Conservation (phyloP, 441 rosid genomes). For the Rhodomyrtus psidioides region DNA sequence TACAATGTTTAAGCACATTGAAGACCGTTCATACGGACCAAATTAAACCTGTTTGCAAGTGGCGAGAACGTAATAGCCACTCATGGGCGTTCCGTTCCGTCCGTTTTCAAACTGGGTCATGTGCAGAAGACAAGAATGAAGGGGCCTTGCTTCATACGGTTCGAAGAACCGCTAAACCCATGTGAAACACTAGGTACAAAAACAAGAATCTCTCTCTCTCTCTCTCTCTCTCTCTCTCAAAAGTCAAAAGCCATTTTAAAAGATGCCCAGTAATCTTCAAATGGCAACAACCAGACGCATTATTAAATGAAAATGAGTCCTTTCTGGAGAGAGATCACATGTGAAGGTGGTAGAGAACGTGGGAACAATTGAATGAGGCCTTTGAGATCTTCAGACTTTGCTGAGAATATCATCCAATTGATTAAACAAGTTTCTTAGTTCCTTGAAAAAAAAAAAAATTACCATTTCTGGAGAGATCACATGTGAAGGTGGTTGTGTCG, state of each 20-base stretch:
- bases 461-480: slow-evolving; percentile 21
- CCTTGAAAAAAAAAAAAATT: not conserved
- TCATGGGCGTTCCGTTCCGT: not conserved
- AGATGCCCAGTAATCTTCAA: slow-evolving; percentile 4
- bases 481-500: slow-evolving; percentile 33
- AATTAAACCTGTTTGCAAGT: not conserved
- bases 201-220: not conserved
- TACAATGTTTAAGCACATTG: not conserved
- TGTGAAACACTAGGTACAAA: not conserved
- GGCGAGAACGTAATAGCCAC: not conserved
- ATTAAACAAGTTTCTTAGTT: not conserved
- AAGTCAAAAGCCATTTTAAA: not conserved
- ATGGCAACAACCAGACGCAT: slow-evolving; percentile 1
- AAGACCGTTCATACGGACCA: not conserved
- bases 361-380: slow-evolving; percentile 40
- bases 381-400: slow-evolving; percentile 14
- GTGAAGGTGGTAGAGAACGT: slow-evolving; percentile 20
- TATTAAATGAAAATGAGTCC: not conserved
- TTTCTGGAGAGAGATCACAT: no score
- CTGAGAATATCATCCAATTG: not conserved
- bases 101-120: not conserved
- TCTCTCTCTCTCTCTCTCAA: not conserved
- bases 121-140: not conserved
- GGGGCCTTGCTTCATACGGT: not conserved
- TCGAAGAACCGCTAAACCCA: not conserved